Base-by-base conservation (phyloP, 2,329 filamentous ascomycete genomes). In the Penicillium aurantiogriseum region DNA sequence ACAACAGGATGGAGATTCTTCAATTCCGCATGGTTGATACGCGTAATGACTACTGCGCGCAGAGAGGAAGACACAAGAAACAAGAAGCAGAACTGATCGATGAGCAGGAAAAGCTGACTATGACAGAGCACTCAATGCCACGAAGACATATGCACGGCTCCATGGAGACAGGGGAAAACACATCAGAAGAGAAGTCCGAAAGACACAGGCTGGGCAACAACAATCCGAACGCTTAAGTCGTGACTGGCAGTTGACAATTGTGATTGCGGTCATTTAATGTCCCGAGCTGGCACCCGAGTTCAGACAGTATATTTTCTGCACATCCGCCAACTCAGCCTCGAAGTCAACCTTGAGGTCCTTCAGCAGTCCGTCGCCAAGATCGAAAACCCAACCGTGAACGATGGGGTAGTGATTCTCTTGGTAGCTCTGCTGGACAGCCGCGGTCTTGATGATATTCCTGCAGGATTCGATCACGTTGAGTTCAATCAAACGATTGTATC, bases 351-450 rank as follows among this genome's bases (percentile, higher is more conserved):
- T 79, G 58, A 88, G 75, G 68, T 88, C 85, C 72, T 83, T 86
- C 57, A 90, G 77, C 67, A 88, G 73, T 10, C 88, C 88, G 67
- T 89, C 85, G 52, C 83, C 75, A 65, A 90, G 86, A 61, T 83
- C 85, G 77, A 90, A 90, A 44, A 89, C 87, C 87, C 87, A 90
- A 36, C 86, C 88, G 75, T 89, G 87, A 51, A 90, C 87, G 60
- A 90, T 81, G 51, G 88, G 88, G 68, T 83, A 90, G 63, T 81
- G 74, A 66, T 88, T 85, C 68, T 83, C 73, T 45, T 80, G 80
- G 68, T 85, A 90, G 19, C 79, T 84, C 69, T 76, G 83, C 79
- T 77, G 88, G 77, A 70, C 75, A 10, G 74, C 89, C 80, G 72
- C 81, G 67, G 74, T 89, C 57, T 71, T 71, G 55, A 71, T 65